Percentiles rank a stretch among this genome's conserved stretches.
Evolutionary conservation across 2,329 filamentous ascomycete genomes (phyloP).

Genomic region (Phoma sp.): DNA sequence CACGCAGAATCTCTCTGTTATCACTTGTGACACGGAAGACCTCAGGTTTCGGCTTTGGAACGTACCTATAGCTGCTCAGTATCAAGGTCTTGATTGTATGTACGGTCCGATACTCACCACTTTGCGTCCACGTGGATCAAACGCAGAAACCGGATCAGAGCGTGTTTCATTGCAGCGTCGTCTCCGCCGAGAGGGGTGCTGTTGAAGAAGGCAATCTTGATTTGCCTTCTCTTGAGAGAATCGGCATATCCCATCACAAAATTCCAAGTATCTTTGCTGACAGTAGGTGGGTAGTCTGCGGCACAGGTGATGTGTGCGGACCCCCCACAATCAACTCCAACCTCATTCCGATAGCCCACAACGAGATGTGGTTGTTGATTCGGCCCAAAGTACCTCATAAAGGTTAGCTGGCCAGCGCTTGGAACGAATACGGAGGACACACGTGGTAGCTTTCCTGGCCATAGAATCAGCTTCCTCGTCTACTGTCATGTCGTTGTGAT

Average conservation of each 20-base stretch:
- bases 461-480: neutral
- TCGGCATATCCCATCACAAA: neutral
- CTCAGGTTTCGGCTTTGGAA: neutral
- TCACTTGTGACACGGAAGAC: neutral
- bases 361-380: neutral
- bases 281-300: neutral
- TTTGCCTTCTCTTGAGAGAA: neutral
- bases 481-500: too few relatives aligned
- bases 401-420: neutral
- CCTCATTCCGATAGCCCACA: neutral
- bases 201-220: neutral
- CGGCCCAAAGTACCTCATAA: neutral
- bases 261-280: neutral
- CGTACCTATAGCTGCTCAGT: neutral
- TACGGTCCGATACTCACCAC: neutral
- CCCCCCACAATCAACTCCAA: neutral
- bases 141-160: neutral
- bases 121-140: neutral
- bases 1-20: neutral
- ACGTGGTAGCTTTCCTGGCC: neutral
- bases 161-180: neutral
- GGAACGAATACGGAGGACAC: neutral
- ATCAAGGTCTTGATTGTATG: neutral
- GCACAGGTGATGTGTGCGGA: neutral
- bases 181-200: neutral